Base-by-base conservation (phyloP, 1,139 yeast genomes). In the Yamadazyma sp. region DNA sequence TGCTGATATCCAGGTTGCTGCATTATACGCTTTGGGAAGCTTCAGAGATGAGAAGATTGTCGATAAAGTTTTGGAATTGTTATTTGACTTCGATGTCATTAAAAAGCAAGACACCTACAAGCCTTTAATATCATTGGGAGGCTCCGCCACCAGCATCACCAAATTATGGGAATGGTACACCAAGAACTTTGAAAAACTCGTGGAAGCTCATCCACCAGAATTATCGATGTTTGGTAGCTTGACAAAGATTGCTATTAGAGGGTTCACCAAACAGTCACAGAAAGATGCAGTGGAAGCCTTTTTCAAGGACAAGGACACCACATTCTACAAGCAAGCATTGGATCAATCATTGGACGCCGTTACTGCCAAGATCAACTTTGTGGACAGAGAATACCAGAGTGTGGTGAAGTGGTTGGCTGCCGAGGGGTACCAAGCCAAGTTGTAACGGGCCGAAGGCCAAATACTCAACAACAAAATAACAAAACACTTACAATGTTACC, bases 91-190 rank as follows among this genome's bases (percentile, higher is more conserved):
- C 26, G 78, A 83, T 26, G 69, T 81, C 28, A 73, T 89, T 49
- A 83, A 86, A 56, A 69, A 79, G 23, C 98, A 91, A 69, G 98
- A 91, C 62, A 77, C 87, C 42, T 82, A 81, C 59, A 76, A 83
- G 46, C 89, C 95, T 51, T 72, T 91, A 76, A 77, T 69, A 46
- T 89, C 94, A 30, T 67, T 87, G 64, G 71, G 84, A 54, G 56
- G 77, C 14, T 81, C 80, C 54, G 70, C 66, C 42, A 72, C 68
- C 33, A 95, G 96, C 65, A 70, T 79, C 46, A 73, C 74, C 49
- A 76, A 79, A 15, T 64, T 83, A 49, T 91, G 92, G 89, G 47
- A 57, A n/a, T 91, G 96, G 96, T 58, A 83, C 51, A 76, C 77
- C 48, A 54, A 48, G n/a, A 82, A 89, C 61, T 89, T 94, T 91